Evolutionary conservation across 805 yeast genomes (phyloP).

Genomic region (Scheffersomyces amazonensis): DNA sequence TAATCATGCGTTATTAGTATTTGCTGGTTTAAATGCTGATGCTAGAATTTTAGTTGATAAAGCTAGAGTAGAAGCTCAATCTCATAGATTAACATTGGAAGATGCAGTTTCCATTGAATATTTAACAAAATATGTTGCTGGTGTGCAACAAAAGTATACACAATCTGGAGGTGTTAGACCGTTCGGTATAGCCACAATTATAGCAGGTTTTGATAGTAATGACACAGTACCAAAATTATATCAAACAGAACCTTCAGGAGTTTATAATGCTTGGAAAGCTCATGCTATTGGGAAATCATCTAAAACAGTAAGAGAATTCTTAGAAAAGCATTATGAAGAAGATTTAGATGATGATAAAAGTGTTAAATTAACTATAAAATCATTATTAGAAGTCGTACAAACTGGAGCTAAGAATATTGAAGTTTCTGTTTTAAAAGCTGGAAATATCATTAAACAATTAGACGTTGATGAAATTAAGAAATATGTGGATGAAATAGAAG

Average conservation of each 20-base stretch:
- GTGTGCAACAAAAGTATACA: conserved; percentile 94
- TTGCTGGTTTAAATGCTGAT: conserved; percentile 98
- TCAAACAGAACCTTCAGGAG: conserved; percentile 97
- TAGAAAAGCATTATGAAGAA: conserved; percentile 81
- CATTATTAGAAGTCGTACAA: conserved; percentile 93
- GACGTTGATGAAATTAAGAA: conserved; percentile 69
- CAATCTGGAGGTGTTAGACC: conserved; percentile 99
- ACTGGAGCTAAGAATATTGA: conserved; percentile 97
- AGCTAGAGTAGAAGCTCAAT: conserved; percentile 96
- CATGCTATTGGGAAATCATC: conserved; percentile 94
- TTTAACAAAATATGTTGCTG: conserved; percentile 93
- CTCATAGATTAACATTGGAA: conserved; percentile 88
- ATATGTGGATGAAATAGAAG: conserved; percentile 79
- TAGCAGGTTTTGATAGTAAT: conserved; percentile 92
- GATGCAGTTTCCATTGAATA: conserved; percentile 92
- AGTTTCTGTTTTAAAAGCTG: conserved; percentile 80
- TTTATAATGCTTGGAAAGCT: conserved; percentile 97
- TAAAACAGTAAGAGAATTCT: conserved; percentile 91
- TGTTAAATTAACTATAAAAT: conserved; percentile 76
- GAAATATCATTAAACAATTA: conserved; percentile 54
- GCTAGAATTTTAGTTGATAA: conserved; percentile 91
- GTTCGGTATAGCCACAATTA: conserved; percentile 91
- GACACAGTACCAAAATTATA: conserved; percentile 79
- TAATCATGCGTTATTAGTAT: conserved; percentile 85
- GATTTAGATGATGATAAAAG: conserved; percentile 67